A percentile compares a stretch with the other conserved stretches of the same genome.
Evolutionary conservation across 169 alveolate species (phyloP).

Genomic region (Eimeria praecox): DNA sequence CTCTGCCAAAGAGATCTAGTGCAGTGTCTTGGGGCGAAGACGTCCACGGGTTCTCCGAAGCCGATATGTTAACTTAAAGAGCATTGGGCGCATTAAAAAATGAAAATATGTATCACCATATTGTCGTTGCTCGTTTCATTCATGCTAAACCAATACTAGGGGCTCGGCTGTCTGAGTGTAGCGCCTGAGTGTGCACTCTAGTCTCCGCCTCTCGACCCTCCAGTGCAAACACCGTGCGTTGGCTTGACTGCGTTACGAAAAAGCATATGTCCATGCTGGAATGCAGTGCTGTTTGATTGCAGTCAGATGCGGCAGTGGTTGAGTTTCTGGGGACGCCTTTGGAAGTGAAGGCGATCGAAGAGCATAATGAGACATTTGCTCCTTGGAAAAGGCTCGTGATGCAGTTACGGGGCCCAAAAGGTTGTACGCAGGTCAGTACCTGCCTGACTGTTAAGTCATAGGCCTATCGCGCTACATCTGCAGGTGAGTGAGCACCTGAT

Average conservation of each 20-base stretch:
- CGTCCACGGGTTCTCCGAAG: background rate
- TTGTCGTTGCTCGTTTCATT: background rate
- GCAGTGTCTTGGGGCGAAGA: background rate
- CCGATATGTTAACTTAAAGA: background rate
- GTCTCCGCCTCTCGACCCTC: background rate
- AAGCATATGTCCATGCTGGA: background rate
- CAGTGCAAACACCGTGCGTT: background rate
- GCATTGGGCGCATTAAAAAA: background rate
- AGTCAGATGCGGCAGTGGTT: constrained; percentile 29
- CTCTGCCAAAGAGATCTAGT: background rate
- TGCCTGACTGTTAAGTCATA: background rate
- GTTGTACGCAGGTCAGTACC: constrained; percentile 1
- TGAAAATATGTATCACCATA: background rate
- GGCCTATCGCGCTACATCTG: background rate
- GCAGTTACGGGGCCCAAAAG: constrained; percentile 39
- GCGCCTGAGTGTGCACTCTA: background rate
- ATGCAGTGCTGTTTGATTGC: background rate
- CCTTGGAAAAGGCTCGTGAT: constrained; percentile 73
- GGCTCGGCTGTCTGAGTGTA: background rate
- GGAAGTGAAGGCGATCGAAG: constrained; percentile 62
- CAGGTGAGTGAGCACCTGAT: background rate
- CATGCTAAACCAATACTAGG: background rate
- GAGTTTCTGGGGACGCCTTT: constrained; percentile 53
- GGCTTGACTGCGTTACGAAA: background rate
- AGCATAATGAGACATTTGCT: constrained; percentile 65